phyloP scores from a whole-genome alignment of 768 basidiomycete genomes.

The Tephrocybe sp. region DNA sequence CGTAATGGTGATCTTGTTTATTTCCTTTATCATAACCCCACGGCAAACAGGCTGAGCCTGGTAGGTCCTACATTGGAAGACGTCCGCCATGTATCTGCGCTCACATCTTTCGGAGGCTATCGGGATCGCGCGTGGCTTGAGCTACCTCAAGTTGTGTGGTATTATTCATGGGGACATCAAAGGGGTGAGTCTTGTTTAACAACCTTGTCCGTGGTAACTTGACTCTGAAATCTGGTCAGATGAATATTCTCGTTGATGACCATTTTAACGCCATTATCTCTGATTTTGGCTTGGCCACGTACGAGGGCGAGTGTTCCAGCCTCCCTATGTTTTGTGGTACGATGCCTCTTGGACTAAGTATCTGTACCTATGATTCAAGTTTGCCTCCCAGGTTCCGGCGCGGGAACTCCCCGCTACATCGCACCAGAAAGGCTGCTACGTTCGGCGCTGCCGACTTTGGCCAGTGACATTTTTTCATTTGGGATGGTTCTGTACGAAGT shows the following conservation, averaged over 20 bases:
- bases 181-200: too few relatives aligned
- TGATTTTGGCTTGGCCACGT: slow-evolving; percentile 9
- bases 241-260: slow-evolving; percentile 9
- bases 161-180: slow-evolving; percentile 10
- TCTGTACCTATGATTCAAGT: not conserved
- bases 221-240: too few relatives aligned
- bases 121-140: slow-evolving; percentile 4
- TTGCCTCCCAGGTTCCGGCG: slow-evolving; percentile 3
- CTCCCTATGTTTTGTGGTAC: too few relatives aligned
- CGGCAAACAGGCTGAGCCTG: slow-evolving; percentile 1
- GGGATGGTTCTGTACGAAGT: slow-evolving; percentile 15
- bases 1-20: slow-evolving; percentile 2
- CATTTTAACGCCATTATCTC: not conserved
- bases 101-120: not conserved
- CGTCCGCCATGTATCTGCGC: not conserved
- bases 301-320: too few relatives aligned
- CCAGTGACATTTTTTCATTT: slow-evolving; percentile 12
- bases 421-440: slow-evolving; percentile 7
- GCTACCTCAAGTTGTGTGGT: slow-evolving; percentile 6
- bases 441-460: slow-evolving; percentile 5
- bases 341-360: too few relatives aligned
- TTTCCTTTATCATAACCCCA: not conserved
- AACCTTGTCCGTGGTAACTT: too few relatives aligned
- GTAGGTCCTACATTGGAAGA: not conserved
- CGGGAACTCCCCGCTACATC: slow-evolving; percentile 9